phyloP scores from a whole-genome alignment of 352 stramenopile genomes.

The Thraustochytrium sp. region DNA sequence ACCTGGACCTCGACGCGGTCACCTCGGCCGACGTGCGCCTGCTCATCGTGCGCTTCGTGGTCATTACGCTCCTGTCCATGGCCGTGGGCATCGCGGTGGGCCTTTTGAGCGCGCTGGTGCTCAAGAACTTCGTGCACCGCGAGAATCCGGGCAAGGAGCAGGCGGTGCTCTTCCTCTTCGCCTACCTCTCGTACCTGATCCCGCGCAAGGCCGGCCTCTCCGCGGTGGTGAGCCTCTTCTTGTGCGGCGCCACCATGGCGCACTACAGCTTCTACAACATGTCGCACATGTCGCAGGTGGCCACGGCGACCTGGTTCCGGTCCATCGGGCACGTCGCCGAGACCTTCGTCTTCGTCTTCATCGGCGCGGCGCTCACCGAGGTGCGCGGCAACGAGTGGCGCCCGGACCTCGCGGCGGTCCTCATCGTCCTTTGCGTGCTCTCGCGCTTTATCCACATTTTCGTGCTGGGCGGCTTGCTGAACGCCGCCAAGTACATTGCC shows the following conservation, averaged over 20 bases:
- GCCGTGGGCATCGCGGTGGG: background rate
- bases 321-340: conserved; percentile 23
- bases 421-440: conserved; percentile 3
- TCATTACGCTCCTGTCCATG: conserved; percentile 30
- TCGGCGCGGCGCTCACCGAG: background rate
- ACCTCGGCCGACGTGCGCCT: background rate
- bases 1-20: background rate
- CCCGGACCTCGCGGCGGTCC: background rate
- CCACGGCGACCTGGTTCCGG: conserved; percentile 36
- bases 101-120: background rate
- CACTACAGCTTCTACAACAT: conserved; percentile 42
- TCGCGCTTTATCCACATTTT: conserved; percentile 30
- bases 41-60: background rate
- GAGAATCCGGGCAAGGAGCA: conserved; percentile 17
- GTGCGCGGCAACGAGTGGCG: conserved; percentile 12
- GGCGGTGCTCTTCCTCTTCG: conserved; percentile 25
- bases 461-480: background rate
- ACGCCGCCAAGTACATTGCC: conserved; percentile 1
- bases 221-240: background rate
- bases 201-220: conserved; percentile 3
- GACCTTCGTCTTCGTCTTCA: conserved; percentile 42
- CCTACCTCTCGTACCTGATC: conserved; percentile 27
- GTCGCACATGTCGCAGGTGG: conserved; percentile 22
- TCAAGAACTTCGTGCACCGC: background rate
- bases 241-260: conserved; percentile 27